These are phyloP conservation scores for Linanthus parryae DNA, from an alignment of 148 eudicot genomes.

Conservation along the genomic window DNA sequence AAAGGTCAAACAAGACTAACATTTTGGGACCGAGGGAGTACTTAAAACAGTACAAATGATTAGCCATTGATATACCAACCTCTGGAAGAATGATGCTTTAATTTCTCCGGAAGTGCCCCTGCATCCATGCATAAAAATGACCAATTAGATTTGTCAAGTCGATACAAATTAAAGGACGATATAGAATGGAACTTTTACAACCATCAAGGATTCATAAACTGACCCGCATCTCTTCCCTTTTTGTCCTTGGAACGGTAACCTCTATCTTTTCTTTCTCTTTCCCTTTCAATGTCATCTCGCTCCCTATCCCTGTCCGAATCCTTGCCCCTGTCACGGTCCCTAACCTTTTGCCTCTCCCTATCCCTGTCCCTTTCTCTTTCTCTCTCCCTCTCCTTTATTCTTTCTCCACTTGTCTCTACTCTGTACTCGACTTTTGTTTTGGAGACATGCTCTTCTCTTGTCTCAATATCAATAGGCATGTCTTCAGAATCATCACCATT, in stretches of 20 bases:
- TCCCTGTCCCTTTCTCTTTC: slow-evolving; percentile 54
- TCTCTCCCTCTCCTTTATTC: slow-evolving; percentile 49
- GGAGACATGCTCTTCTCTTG: slow-evolving; percentile 40
- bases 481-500: slow-evolving; percentile 57
- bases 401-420: slow-evolving; percentile 51
- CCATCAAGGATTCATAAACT: slow-evolving; percentile 3
- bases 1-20: too few species aligned
- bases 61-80: slow-evolving; percentile 27
- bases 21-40: too few species aligned
- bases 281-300: slow-evolving; percentile 61
- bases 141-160: background rate
- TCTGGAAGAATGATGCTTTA: slow-evolving; percentile 74
- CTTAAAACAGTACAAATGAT: slow-evolving; percentile 6
- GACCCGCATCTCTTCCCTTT: slow-evolving; percentile 63
- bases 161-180: background rate
- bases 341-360: slow-evolving; percentile 36
- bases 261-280: slow-evolving; percentile 67
- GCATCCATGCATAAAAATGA: slow-evolving; percentile 17
- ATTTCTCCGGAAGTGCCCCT: slow-evolving; percentile 61
- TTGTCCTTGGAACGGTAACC: slow-evolving; percentile 61
- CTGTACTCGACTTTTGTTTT: slow-evolving; percentile 44
- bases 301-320: slow-evolving; percentile 83
- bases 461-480: slow-evolving; percentile 28
- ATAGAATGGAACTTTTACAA: background rate
- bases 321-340: slow-evolving; percentile 72